Evolutionary conservation across 805 yeast genomes (phyloP).

Genomic region (Cyberlindnera bimundalis): DNA sequence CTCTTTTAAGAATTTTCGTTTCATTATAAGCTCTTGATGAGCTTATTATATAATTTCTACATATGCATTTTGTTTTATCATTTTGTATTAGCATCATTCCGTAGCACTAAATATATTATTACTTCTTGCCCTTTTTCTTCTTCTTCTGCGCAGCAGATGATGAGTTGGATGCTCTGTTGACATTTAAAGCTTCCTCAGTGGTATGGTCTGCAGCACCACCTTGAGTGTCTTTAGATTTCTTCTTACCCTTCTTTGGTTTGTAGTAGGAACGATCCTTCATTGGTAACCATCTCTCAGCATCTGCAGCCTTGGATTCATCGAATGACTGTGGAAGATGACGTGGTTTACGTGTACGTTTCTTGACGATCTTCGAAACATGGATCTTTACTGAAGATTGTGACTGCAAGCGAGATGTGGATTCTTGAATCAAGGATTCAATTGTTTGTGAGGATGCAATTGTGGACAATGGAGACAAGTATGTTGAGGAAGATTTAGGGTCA

Average conservation of each 20-base stretch:
- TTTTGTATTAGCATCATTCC: no score
- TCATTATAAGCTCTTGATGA: no score
- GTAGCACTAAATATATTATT: background rate
- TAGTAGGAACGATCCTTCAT: constrained; percentile 79
- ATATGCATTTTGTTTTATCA: no score
- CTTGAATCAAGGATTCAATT: constrained; percentile 1
- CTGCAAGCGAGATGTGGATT: constrained; percentile 8
- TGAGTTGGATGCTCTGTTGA: constrained; percentile 4
- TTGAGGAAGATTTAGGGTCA: constrained; percentile 1
- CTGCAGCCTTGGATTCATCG: constrained; percentile 40
- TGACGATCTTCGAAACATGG: constrained; percentile 15
- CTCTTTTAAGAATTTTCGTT: background rate
- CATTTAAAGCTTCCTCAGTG: constrained; percentile 35
- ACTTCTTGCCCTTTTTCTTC: constrained; percentile 28
- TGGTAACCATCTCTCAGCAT: constrained; percentile 90
- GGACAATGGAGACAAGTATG: constrained; percentile 1
- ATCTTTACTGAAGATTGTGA: constrained; percentile 1
- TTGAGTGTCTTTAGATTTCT: constrained; percentile 45
- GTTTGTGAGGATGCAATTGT: constrained; percentile 1
- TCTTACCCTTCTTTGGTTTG: constrained; percentile 66
- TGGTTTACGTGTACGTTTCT: constrained; percentile 33
- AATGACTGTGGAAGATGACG: constrained; percentile 38
- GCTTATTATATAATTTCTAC: no score
- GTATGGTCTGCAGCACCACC: constrained; percentile 54
- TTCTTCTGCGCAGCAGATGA: constrained; percentile 7